Percentiles rank a stretch among this genome's conserved stretches.
Conservation (phyloP, 495 filamentous ascomycete species). For the Lasiosphaeria miniovina region DNA sequence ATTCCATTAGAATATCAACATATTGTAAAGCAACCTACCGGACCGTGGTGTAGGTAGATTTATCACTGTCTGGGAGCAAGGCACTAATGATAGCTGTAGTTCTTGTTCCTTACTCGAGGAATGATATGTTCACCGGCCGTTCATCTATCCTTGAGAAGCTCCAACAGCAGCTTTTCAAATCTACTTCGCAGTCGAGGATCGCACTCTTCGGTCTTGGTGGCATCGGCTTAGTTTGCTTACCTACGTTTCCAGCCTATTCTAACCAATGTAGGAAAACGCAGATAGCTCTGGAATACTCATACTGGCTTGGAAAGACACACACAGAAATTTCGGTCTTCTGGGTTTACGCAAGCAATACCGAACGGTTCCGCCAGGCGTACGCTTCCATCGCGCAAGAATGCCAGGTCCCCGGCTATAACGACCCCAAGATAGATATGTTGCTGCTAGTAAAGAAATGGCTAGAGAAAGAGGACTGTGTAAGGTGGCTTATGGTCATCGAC, state of each 20-base stretch:
- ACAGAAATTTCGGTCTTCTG: too few relatives aligned
- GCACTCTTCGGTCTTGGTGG: conserved; percentile 1
- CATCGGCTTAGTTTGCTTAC: too few relatives aligned
- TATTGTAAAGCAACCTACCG: too few relatives aligned
- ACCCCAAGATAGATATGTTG: conserved; percentile 35
- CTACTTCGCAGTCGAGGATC: conserved; percentile 15
- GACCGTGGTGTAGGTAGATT: too few relatives aligned
- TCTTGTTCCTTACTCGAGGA: conserved; percentile 24
- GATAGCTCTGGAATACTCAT: too few relatives aligned
- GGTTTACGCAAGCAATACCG: too few relatives aligned
- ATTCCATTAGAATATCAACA: too few relatives aligned
- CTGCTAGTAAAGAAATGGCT: conserved; percentile 40
- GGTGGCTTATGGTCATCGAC: conserved; percentile 44
- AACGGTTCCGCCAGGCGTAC: conserved; percentile 21
- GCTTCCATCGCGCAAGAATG: conserved; percentile 37
- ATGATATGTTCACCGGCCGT: conserved; percentile 43
- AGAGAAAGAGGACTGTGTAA: conserved; percentile 32
- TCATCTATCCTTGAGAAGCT: conserved; percentile 34
- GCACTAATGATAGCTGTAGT: conserved; percentile 4
- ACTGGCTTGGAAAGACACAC: too few relatives aligned
- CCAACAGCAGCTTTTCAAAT: conserved; percentile 4
- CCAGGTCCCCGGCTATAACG: conserved; percentile 34
- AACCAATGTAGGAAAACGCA: conserved; percentile 19
- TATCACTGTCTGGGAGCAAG: too few relatives aligned
- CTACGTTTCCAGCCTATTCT: too few relatives aligned